Conservation (phyloP, 306 rosid genomes). For the Castanea sativa region DNA sequence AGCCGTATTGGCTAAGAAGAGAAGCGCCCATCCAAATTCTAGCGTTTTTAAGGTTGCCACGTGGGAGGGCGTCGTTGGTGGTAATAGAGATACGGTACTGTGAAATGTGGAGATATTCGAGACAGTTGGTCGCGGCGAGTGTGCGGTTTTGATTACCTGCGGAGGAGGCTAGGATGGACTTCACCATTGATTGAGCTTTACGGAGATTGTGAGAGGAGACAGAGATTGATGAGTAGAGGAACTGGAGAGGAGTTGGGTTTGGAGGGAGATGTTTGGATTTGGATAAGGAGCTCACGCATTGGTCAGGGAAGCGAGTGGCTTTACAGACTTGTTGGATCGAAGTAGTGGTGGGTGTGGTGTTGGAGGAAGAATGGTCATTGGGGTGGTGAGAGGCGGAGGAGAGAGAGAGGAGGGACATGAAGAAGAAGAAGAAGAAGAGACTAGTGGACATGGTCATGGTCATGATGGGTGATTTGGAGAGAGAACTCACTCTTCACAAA, state of each 20-base stretch:
- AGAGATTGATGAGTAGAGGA: constrained; percentile 47
- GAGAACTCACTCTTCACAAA: too few species aligned
- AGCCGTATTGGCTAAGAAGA: constrained; percentile 63
- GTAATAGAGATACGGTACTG: constrained; percentile 52
- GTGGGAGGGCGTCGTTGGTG: constrained; percentile 38
- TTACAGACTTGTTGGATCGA: constrained; percentile 54
- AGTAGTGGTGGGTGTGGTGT: neutral
- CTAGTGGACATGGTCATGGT: constrained; percentile 52
- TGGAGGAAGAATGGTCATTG: neutral
- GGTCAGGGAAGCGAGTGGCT: constrained; percentile 71
- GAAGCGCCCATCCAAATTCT: constrained; percentile 80
- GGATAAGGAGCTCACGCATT: constrained; percentile 47
- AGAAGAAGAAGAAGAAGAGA: constrained; percentile 30
- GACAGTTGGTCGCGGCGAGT: constrained; percentile 58
- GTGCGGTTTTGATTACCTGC: constrained; percentile 44
- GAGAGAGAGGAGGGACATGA: constrained; percentile 39
- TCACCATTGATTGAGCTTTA: constrained; percentile 55
- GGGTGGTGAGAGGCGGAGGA: constrained; percentile 40
- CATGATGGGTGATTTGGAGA: too few species aligned
- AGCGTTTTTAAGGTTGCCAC: constrained; percentile 46
- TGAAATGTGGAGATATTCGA: constrained; percentile 43
- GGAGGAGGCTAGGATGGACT: constrained; percentile 45
- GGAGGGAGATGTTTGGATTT: constrained; percentile 25
- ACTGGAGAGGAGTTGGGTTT: constrained; percentile 36
- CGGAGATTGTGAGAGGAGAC: constrained; percentile 42